A percentile compares a stretch with the other conserved stretches of the same genome.
Conservation (phyloP, 371 early-diverging fungal species). For the Mucor racemosus region DNA sequence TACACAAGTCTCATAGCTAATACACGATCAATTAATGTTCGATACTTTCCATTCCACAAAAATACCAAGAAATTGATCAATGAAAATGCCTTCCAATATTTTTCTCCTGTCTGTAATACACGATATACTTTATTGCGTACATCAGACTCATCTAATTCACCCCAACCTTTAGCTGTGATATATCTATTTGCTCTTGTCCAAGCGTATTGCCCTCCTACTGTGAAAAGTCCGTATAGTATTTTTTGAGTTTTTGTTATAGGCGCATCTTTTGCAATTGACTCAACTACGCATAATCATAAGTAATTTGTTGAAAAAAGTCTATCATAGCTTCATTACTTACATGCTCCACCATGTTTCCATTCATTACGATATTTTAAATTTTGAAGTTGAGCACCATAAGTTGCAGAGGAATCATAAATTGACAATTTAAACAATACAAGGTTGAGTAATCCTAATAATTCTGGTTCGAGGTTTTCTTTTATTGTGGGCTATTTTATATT, state of each 20-base stretch:
- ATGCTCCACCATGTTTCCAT: slow-evolving; percentile 59
- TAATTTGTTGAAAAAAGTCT: not conserved
- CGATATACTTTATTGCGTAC: slow-evolving; percentile 68
- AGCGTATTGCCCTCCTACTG: slow-evolving; percentile 76
- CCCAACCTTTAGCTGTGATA: slow-evolving; percentile 79
- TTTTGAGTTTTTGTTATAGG: slow-evolving; percentile 65
- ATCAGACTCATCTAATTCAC: slow-evolving; percentile 69
- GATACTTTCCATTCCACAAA: slow-evolving; percentile 82
- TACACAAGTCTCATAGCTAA: slow-evolving; percentile 85
- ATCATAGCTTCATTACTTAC: slow-evolving; percentile 44
- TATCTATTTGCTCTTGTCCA: slow-evolving; percentile 68
- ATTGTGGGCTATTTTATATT: slow-evolving; percentile 49
- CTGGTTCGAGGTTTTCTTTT: slow-evolving; percentile 67
- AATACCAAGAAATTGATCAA: slow-evolving; percentile 85
- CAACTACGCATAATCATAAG: slow-evolving; percentile 41
- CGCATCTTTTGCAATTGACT: slow-evolving; percentile 65
- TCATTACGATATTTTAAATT: slow-evolving; percentile 82
- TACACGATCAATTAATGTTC: slow-evolving; percentile 76
- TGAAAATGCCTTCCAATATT: slow-evolving; percentile 65
- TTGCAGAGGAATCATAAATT: slow-evolving; percentile 65
- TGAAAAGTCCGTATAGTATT: slow-evolving; percentile 59
- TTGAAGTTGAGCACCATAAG: slow-evolving; percentile 72
- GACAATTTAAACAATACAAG: slow-evolving; percentile 67
- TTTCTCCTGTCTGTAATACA: slow-evolving; percentile 67
- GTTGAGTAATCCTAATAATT: slow-evolving; percentile 59